phyloP scores from a whole-genome alignment of 2,329 filamentous ascomycete species.

The Aspergillus novoparasiticus region DNA sequence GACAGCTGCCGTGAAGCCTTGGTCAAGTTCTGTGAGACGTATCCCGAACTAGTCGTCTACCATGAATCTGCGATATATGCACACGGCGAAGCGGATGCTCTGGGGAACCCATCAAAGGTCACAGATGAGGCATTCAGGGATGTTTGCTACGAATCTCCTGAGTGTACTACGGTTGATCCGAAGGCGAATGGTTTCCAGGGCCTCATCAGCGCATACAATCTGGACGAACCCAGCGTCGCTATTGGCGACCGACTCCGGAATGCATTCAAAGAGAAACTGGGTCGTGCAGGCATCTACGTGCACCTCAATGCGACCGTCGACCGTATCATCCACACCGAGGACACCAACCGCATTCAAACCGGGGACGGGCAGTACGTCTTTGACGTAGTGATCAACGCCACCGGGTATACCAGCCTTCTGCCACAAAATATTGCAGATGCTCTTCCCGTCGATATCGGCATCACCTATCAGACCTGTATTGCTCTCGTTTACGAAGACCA shows the following conservation, averaged over 20 bases:
- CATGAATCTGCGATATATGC: conserved; percentile 6
- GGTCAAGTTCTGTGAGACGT: background rate
- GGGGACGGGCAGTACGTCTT: background rate
- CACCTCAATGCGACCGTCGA: background rate
- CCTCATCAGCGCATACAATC: conserved; percentile 2
- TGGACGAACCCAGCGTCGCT: conserved; percentile 6
- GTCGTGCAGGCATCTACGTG: conserved; percentile 3
- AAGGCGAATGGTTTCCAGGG: background rate
- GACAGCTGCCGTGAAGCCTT: conserved; percentile 8
- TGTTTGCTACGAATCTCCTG: background rate
- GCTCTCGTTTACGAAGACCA: conserved; percentile 7
- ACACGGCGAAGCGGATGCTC: conserved; percentile 1
- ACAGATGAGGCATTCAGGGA: background rate
- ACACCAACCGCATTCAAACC: background rate
- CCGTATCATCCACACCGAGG: background rate
- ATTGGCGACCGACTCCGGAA: background rate
- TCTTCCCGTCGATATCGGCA: conserved; percentile 2
- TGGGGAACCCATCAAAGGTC: background rate
- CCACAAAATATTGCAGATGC: background rate
- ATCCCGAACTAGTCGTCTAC: conserved; percentile 4
- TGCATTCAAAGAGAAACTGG: background rate
- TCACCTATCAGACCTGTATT: conserved; percentile 5
- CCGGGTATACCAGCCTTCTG: conserved; percentile 4
- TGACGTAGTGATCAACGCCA: conserved; percentile 9
- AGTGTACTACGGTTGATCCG: background rate